Evolutionary conservation across 1,284 basidiomycete genomes (phyloP), one percentile per base, ranked within the genome.

Genomic region (Dichomitus squalens): DNA sequence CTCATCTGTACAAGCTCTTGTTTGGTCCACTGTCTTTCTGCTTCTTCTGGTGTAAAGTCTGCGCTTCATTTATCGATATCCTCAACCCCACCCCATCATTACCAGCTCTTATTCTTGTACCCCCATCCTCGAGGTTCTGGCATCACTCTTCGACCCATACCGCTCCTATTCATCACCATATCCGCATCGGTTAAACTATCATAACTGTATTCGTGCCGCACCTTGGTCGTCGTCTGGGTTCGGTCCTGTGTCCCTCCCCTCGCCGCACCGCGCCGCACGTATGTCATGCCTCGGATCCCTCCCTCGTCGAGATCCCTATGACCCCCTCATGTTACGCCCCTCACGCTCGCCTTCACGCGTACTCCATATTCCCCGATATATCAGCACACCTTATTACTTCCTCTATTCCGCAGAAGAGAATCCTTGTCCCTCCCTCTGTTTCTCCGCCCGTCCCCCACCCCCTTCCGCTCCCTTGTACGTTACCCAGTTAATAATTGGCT

Each of bases 1-100:
- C 52, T 57, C 47, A 62, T 57, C 51, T 59, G 53, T 56, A 57
- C 49, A 46, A 21, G 48, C 35, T 63, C 61, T 60, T 63, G 61
- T 56, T 60, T 63, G 58, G 52, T 53, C 31, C 36, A n/a, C n/a
- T n/a, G n/a, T 9, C 16, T 39, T 40, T 55, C 50, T 25, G 40
- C 49, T 57, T 48, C 21, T 50, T 38, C 50, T 52, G 61, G 61
- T 59, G 58, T 63, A 21, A 3, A 58, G 54, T 55, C 53, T 34
- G 36, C 59, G 62, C 62, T 64, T 61, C 59, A 64, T 64, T 57
- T 60, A 64, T 60, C 50, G 50, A 59, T 58, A 58, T 57, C 53
- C 60, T 18, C 43, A n/a, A 29, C 16, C 29, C 18, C 18, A n/a
- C 39, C 20, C 49, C 21, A 49, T 47, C 55, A 57, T 53, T 50